Evolutionary conservation across 768 basidiomycete species (phyloP), one percentile per base, ranked within the genome.

Genomic region (Termitomyces sp.): DNA sequence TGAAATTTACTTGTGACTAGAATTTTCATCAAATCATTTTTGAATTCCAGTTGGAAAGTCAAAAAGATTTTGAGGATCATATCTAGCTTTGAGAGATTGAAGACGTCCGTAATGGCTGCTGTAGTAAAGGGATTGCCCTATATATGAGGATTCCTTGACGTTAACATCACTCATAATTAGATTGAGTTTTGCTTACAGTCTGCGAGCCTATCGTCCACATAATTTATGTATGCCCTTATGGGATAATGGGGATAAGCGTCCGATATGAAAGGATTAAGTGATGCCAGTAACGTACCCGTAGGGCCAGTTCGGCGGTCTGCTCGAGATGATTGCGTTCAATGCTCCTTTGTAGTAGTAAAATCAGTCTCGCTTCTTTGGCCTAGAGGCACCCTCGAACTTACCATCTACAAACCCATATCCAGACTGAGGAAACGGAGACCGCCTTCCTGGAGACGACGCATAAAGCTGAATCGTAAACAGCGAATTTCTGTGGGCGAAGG

Each of bases 391-490:
- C 15, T n/a, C 8, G 3, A 11, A 55, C 66, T 55, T 61, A 62
- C 67, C 69, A 57, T 78, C 70, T 7, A 82, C 61, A 60, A 82
- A 78, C 0, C 67, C 63, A 51, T 80, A 75, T 0, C 78, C 81
- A 15, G 66, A 65, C 5, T 61, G 49, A 1, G 81, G 80, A 65
- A 72, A 82, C 0, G 78, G 78, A 3, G 77, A 75, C 0, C 59
- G 53, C 7, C 64, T 59, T 50, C 64, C 70, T 0, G 60, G 50
- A 6, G 76, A 71, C 0, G 76, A 78, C 0, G 77, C 78, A 61
- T 83, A 81, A 55, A 82, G 67, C 62, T 82, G 81, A 53, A 82
- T 71, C 3, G 72, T 75, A 51, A 79, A 79, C 42, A 77, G 62
- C 1, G 75, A 71, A 57, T 66, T 67, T 21, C 81, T 70, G 54